Conservation (phyloP, 2,329 filamentous ascomycete genomes). For the Exophiala phaeomuriformis region DNA sequence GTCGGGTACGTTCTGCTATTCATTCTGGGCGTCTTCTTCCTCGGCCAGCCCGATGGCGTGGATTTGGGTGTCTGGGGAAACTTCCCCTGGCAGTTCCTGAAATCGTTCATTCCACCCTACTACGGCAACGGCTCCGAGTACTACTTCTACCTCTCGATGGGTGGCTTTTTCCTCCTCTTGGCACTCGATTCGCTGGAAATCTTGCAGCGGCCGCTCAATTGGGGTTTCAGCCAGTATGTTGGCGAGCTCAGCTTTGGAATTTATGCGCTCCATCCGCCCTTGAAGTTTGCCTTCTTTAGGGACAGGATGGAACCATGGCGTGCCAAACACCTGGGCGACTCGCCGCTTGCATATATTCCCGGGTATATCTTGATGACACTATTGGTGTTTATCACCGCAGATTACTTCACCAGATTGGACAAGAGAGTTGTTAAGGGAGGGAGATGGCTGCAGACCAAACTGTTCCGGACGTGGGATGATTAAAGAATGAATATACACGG, state of each 20-base stretch:
- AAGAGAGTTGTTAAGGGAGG: neutral
- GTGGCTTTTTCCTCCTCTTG: slow-evolving; percentile 3
- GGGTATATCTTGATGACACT: neutral
- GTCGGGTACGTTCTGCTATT: neutral
- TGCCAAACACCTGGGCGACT: neutral
- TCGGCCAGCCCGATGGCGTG: slow-evolving; percentile 6
- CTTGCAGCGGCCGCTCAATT: slow-evolving; percentile 3
- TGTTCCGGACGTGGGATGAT: neutral
- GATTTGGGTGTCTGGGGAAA: slow-evolving; percentile 5
- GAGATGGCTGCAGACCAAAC: neutral
- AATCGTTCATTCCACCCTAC: slow-evolving; percentile 2
- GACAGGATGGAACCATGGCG: neutral
- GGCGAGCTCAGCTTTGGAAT: slow-evolving; percentile 13
- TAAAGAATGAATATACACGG: neutral
- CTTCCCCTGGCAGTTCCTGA: slow-evolving; percentile 6
- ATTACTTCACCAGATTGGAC: neutral
- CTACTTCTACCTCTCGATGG: slow-evolving; percentile 6
- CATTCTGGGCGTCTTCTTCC: slow-evolving; percentile 6
- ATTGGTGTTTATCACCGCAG: neutral
- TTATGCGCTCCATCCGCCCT: slow-evolving; percentile 8
- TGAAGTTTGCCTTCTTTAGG: neutral
- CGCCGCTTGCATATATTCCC: neutral
- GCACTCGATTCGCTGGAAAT: slow-evolving; percentile 1
- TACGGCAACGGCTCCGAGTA: neutral
- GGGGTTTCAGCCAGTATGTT: slow-evolving; percentile 9